Base-by-base conservation (phyloP, 768 basidiomycete genomes). In the Collybiopsis luxurians region DNA sequence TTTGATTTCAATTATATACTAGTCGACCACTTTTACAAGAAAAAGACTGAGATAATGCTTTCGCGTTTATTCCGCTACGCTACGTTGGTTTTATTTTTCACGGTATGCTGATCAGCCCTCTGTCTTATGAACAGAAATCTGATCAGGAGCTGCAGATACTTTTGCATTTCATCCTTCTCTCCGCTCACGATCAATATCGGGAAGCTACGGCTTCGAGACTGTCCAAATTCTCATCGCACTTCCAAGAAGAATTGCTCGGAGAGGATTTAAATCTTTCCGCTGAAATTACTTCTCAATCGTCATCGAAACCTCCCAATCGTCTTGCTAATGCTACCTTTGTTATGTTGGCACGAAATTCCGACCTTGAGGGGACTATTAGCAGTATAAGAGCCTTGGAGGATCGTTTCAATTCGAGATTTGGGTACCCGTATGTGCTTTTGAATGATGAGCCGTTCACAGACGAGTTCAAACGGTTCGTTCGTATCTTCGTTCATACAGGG, bases 341-440 rank as follows among this genome's bases (percentile, higher is more conserved):
- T 24, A 75, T 86, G 45, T 71, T 87, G 11, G 81, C 77, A 1
- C 70, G 79, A 13, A 81, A 83, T 62, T 68, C 63, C 19, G 82
- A 83, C 53, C 53, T 84, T 17, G 55, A 67, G 2, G 73, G 73
- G 4, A 77, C 82, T 31, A 61, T 81, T 27, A 66, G 69, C 36
- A 80, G 78, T 46, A 79, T 86, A 49, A 76, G 79, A 61, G 75
- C 79, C 58, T 67, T 86, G 40, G 86, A 88, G 58, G 73, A 79
- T 42, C 70, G 78, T 17, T 87, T 86, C 62, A 88, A 88, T 65
- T 67, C 74, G 39, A 76, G 77, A 61, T 83, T 71, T 59, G 69
- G 76, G 38, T 89, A 89, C 61, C 83, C 84, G 4, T 87, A 81
- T 71, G 77, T 85, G 12, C 79, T 88, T 62, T 68, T 89, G 38